Evolutionary conservation across 2,329 filamentous ascomycete genomes (phyloP).

Genomic region (Cladosporium halotolerans): DNA sequence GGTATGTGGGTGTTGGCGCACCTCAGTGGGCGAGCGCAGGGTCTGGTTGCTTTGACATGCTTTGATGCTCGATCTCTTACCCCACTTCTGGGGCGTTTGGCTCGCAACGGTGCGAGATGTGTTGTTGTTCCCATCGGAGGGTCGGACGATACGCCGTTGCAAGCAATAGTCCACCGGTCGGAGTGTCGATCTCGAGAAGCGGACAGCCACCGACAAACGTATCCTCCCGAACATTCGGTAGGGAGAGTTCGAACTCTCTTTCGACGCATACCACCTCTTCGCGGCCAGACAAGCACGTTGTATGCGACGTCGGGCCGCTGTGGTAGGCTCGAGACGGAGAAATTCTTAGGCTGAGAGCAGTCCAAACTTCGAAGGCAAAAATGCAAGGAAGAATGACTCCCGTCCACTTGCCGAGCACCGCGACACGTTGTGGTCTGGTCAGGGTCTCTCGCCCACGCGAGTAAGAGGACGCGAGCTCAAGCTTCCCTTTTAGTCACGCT

Average conservation of each 20-base stretch:
- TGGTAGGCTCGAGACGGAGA: neutral
- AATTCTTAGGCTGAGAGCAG: no score
- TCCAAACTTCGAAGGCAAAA: neutral
- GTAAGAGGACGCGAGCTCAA: neutral
- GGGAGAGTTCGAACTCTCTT: no score
- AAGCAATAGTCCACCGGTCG: neutral
- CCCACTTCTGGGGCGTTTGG: neutral
- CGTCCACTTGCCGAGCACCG: neutral
- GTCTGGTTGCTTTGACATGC: neutral
- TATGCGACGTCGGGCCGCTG: neutral
- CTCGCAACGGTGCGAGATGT: neutral
- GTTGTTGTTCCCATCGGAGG: neutral
- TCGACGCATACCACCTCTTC: no score
- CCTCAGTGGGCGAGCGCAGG: neutral
- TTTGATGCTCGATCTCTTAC: no score
- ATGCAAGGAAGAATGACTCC: neutral
- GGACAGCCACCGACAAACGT: no score
- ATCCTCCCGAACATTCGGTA: no score
- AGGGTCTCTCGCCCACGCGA: neutral
- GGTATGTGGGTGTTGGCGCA: neutral
- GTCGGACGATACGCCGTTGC: neutral
- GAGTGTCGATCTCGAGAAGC: neutral
- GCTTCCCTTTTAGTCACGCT: neutral
- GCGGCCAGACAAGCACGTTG: neutral
- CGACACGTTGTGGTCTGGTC: neutral